phyloP scores from a whole-genome alignment of 768 basidiomycete species.

The Termitomyces sp. region DNA sequence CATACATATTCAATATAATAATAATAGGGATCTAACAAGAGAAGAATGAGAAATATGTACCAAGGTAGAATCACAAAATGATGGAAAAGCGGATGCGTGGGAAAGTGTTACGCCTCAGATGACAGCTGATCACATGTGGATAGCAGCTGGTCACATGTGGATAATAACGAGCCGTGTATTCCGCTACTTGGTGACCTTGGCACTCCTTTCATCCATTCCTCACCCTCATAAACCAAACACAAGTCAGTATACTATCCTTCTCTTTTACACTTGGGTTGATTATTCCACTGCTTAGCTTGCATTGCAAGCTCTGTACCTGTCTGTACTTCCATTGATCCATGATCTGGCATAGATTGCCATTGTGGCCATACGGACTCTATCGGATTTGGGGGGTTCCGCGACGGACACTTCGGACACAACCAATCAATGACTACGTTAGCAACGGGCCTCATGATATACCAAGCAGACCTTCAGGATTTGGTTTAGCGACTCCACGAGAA shows the following conservation, averaged over 20 bases:
- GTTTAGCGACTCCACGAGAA: constrained; percentile 53
- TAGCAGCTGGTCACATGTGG: no score
- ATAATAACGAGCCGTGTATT: no score
- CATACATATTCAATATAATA: no score
- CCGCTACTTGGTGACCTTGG: not conserved
- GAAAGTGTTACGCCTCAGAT: no score
- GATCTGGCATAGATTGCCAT: constrained; percentile 12
- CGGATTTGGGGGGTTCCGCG: constrained; percentile 20
- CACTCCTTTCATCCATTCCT: not conserved
- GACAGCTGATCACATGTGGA: no score
- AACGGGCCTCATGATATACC: constrained; percentile 24
- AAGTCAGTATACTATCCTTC: not conserved
- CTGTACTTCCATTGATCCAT: not conserved
- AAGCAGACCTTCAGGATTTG: constrained; percentile 38
- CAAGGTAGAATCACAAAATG: no score
- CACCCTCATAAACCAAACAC: not conserved
- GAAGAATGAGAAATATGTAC: no score
- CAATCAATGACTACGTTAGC: constrained; percentile 37
- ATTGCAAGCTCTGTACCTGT: not conserved
- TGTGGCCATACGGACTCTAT: constrained; percentile 17
- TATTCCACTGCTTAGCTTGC: not conserved
- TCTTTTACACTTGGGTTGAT: not conserved
- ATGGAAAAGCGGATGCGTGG: no score
- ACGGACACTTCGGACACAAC: constrained; percentile 50
- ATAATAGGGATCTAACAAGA: no score